These are phyloP conservation scores for Aspergillus olivimuriae DNA, from an alignment of 495 filamentous ascomycete species.

Conservation along the genomic window DNA sequence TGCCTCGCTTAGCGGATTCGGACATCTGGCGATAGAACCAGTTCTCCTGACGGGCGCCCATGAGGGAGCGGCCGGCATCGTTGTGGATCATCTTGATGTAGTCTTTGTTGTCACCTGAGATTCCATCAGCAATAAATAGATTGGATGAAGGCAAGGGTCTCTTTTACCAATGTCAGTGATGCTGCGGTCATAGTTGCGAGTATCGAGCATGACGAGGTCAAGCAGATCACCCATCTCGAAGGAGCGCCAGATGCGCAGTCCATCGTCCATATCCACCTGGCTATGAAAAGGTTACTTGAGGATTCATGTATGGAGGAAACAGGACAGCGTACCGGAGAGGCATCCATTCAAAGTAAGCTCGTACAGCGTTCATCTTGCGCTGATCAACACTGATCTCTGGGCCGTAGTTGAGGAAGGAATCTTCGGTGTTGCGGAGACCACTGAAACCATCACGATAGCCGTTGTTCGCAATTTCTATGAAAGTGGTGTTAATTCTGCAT, in stretches of 20 bases:
- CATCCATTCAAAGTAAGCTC: conserved; percentile 71
- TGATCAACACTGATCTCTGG: conserved; percentile 53
- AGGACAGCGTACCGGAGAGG: conserved; percentile 25
- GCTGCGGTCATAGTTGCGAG: conserved; percentile 57
- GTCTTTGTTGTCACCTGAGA: conserved; percentile 45
- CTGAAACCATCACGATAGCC: conserved; percentile 49
- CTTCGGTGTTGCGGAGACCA: conserved; percentile 53
- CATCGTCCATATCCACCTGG: conserved; percentile 61
- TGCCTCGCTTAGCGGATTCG: conserved; percentile 30
- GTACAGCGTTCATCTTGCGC: conserved; percentile 61
- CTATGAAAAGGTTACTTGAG: conserved; percentile 1
- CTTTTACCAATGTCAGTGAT: conserved; percentile 32
- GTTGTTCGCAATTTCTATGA: conserved; percentile 56
- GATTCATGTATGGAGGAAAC: not conserved
- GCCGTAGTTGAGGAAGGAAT: conserved; percentile 52
- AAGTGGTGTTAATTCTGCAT: not conserved
- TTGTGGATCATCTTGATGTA: conserved; percentile 50
- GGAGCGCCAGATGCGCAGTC: conserved; percentile 59
- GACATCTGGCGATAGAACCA: conserved; percentile 61
- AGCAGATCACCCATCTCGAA: conserved; percentile 60
- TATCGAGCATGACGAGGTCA: conserved; percentile 65
- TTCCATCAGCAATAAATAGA: no score
- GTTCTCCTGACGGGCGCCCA: conserved; percentile 59
- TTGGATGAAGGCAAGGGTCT: not conserved
- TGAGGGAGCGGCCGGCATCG: conserved; percentile 51